Evolutionary conservation across 805 yeast genomes (phyloP), one percentile per base, ranked within the genome.

Genomic region (Metschnikowia anglica): DNA sequence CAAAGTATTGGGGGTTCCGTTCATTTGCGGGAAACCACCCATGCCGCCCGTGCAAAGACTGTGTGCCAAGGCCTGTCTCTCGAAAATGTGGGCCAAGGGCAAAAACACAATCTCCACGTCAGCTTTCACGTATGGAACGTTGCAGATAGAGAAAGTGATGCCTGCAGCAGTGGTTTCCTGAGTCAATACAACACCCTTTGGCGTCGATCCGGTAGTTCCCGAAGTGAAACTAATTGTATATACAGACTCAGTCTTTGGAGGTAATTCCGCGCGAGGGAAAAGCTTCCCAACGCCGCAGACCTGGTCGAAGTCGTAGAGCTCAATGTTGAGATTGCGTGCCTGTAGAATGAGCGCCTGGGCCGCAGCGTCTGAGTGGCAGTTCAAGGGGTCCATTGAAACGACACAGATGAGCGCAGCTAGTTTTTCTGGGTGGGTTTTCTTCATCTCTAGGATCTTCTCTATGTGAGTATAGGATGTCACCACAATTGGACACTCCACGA

Each of bases 401-500:
- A 62, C 34, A 17, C 54, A 37, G 32, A 62, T 55, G 26, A 62
- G 46, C 10, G 55, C 39, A 21, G 39, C 34, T 40, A 58, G 46
- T 7, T 46, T 34, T 5, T 47, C 46, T 2, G 58, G 54, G 29
- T 44, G 18, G 8, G 23, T 21, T 12, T 27, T 18, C 45, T 51
- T 52, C 43, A 52, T 23, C 4, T 35, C 45, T 13, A 52, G 27
- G 16, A 52, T 17, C 11, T n/a, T 26, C 19, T 19, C 33, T 5
- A 51, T 37, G 25, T 52, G 51, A 11, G 27, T 39, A 24, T 36
- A 32, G 1, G 55, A 49, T 5, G 47, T 34, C 16, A 82, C 67
- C 26, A 83, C 66, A 11, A 81, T 71, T 7, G 90, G 90, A 17
- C 81, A 67, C 51, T 81, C 78, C 5, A 87, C 80, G 43, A 81